A percentile compares a stretch with the other conserved stretches of the same genome.
phyloP scores from a whole-genome alignment of 1,284 basidiomycete species.

The Nidula niveotomentosa region DNA sequence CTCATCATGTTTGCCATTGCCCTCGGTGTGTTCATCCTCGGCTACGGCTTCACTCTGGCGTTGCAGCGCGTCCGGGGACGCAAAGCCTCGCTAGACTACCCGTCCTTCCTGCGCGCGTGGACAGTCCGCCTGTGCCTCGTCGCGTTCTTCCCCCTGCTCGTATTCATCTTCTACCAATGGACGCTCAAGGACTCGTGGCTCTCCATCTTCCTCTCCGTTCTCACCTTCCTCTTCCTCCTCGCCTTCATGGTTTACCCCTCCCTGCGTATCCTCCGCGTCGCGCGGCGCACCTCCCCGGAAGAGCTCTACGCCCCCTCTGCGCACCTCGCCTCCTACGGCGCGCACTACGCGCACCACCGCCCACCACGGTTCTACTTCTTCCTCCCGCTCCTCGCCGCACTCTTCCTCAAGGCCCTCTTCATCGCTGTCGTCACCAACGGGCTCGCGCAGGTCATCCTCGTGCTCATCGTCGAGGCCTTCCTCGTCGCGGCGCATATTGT shows the following conservation, averaged over 20 bases:
- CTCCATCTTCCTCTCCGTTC: conserved; percentile 64
- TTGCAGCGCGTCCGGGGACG: conserved; percentile 29
- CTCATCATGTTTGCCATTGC: conserved; percentile 66
- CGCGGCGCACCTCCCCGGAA: conserved; percentile 32
- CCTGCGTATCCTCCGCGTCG: conserved; percentile 43
- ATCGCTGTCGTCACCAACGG: conserved; percentile 72
- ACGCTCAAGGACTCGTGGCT: conserved; percentile 85
- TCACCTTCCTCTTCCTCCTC: conserved; percentile 61
- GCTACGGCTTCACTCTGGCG: conserved; percentile 42
- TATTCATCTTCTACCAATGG: conserved; percentile 89
- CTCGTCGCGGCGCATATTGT: conserved; percentile 55
- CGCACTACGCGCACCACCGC: conserved; percentile 59
- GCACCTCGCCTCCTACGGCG: conserved; percentile 37
- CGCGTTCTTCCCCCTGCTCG: conserved; percentile 65
- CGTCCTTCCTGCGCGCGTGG: conserved; percentile 56
- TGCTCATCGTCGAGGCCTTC: conserved; percentile 68
- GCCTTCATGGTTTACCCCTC: conserved; percentile 42
- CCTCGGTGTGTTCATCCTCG: conserved; percentile 48
- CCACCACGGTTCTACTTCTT: conserved; percentile 57
- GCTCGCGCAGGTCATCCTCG: conserved; percentile 69
- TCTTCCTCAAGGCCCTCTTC: conserved; percentile 68
- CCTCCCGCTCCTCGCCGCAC: conserved; percentile 50
- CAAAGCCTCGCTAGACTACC: conserved; percentile 31
- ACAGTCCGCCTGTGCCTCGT: conserved; percentile 62
- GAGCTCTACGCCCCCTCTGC: conserved; percentile 33